Evolutionary conservation across 345 rosid genomes (phyloP).

Genomic region (Citropsis articulata): DNA sequence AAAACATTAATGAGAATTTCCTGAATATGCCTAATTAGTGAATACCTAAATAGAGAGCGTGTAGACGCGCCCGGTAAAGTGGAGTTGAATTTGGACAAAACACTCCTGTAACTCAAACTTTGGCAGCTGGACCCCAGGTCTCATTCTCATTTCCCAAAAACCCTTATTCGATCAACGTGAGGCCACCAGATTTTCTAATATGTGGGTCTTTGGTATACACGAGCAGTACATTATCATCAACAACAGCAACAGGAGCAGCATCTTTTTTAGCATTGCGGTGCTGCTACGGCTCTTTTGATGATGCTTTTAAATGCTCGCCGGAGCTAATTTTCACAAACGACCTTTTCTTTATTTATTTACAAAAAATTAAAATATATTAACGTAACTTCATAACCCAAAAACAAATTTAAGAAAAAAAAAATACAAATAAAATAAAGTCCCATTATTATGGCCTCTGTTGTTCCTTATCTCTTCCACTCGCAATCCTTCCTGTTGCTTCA

Average conservation of each 20-base stretch:
- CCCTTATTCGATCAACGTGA: background rate
- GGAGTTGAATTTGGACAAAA: background rate
- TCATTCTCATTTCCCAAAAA: constrained; percentile 9
- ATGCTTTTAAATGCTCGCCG: constrained; percentile 25
- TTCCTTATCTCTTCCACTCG: constrained; percentile 45
- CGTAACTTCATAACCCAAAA: background rate
- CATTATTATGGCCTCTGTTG: constrained; percentile 47
- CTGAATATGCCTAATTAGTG: too few relatives aligned
- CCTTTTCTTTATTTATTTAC: background rate
- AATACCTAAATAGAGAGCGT: background rate
- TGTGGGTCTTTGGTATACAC: background rate
- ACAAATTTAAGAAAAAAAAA: background rate
- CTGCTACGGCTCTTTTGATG: constrained; percentile 50
- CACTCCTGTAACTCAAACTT: background rate
- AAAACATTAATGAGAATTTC: too few relatives aligned
- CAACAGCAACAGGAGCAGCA: constrained; percentile 4
- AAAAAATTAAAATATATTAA: background rate
- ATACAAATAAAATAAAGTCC: background rate
- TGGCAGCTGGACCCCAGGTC: constrained; percentile 8
- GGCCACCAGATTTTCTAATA: constrained; percentile 1
- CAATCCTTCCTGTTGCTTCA: constrained; percentile 19
- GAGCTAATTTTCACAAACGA: constrained; percentile 20
- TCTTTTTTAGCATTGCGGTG: constrained; percentile 47
- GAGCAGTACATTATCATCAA: constrained; percentile 9
- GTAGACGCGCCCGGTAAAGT: background rate